Conservation (phyloP, 2,329 filamentous ascomycete genomes). For the Cladosporium sphaerospermum region DNA sequence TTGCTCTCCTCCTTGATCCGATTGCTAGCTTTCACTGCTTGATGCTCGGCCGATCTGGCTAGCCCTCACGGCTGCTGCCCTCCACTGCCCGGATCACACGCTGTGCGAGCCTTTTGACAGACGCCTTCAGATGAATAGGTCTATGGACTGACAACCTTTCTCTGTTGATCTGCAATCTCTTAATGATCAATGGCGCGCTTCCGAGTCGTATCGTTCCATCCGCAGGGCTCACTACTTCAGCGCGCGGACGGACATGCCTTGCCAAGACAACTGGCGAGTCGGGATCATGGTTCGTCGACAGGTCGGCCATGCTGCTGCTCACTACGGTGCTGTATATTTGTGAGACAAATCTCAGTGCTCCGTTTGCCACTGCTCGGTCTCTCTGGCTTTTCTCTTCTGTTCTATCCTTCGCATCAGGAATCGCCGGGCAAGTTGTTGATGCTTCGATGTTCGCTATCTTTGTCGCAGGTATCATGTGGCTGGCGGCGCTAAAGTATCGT, state of each 20-base stretch:
- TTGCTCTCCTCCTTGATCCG: not conserved
- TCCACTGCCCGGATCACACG: not conserved
- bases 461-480: not conserved
- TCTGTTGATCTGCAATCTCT: too few species aligned
- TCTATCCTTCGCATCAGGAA: not conserved
- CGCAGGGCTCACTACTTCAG: too few species aligned
- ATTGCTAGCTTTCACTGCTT: not conserved
- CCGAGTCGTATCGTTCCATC: too few species aligned
- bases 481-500: constrained; percentile 15
- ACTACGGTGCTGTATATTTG: not conserved
- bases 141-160: too few species aligned
- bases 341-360: constrained; percentile 12
- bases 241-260: not conserved
- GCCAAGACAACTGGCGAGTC: not conserved
- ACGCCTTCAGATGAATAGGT: too few species aligned
- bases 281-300: not conserved
- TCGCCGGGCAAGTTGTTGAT: not conserved
- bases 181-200: too few species aligned
- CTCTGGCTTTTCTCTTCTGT: not conserved
- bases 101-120: not conserved
- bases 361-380: constrained; percentile 14
- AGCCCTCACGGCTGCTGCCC: not conserved
- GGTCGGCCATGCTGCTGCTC: too few species aligned
- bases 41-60: not conserved
- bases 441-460: too few species aligned